Base-by-base conservation (phyloP, 345 rosid species). In the Syzygium aromaticum region DNA sequence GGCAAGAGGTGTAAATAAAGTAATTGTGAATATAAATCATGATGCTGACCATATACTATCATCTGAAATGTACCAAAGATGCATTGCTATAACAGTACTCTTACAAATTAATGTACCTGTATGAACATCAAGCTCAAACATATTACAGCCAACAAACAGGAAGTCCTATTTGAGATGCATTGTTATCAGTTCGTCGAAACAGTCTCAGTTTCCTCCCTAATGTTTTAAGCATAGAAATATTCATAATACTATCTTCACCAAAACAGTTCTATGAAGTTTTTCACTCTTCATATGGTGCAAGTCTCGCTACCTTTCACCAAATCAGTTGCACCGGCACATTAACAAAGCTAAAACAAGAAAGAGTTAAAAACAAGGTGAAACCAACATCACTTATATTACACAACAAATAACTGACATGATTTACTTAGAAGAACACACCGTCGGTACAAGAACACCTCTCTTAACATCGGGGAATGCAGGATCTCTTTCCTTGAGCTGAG, bases 401-500 rank as follows among this genome's bases (percentile, higher is more conserved):
- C 51, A 52, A 84, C 5, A 19, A 78, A 30, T 84, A 46, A 46
- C 1, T 2, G 54, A 33, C 30, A 63, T 21, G 40, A 82, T 46
- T 51, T 54, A 30, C 38, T n/a, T 52, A 52, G 51, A 52, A 56
- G 49, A 77, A 84, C 95, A 87, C 89, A 96, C 99, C 92, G 92
- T 91, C 25, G 97, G 93, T 19, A 95, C 98, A 86, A 96, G 97
- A 88, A 95, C 88, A 84, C 99, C 99, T 91, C 64, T 93, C 40
- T 89, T 85, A 46, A 97, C 95, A 87, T 91, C 88, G 27, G 99
- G 98, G 88, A 97, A 97, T 85, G 85, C 86, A 2, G 95, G 88
- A 91, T 96, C 95, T 88, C 97, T 91, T 88, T 97, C 99, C 90
- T 93, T 93, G 85, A 96, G 98, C 91, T 95, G 99, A 86, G 94